Percentiles rank a stretch among this genome's conserved stretches.
phyloP scores from a whole-genome alignment of 1,284 basidiomycete genomes.

The Erythrobasidium hasegawianum region DNA sequence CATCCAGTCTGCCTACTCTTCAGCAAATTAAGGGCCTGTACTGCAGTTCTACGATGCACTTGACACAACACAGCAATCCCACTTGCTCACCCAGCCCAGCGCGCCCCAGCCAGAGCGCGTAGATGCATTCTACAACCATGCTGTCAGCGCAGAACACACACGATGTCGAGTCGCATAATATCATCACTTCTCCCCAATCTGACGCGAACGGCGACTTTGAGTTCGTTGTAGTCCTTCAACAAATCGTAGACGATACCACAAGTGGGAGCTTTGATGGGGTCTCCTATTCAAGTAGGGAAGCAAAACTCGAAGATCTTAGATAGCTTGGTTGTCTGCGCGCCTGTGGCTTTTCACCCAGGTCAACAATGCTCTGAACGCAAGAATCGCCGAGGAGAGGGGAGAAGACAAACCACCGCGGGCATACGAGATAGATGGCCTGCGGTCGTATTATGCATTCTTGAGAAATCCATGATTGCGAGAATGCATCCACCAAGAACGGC shows the following conservation, averaged over 20 bases:
- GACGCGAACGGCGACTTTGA: slow-evolving; percentile 61
- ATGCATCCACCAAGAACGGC: slow-evolving; percentile 52
- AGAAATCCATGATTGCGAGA: slow-evolving; percentile 58
- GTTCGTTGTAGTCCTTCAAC: slow-evolving; percentile 70
- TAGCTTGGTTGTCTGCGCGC: slow-evolving; percentile 71
- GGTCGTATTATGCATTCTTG: slow-evolving; percentile 49
- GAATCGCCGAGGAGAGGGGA: slow-evolving; percentile 45
- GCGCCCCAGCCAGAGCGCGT: slow-evolving; percentile 83
- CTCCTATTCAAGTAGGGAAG: too few species aligned
- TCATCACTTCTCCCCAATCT: slow-evolving; percentile 72
- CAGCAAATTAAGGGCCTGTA: slow-evolving; percentile 82
- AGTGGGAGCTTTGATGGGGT: too few species aligned
- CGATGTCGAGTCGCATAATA: slow-evolving; percentile 47
- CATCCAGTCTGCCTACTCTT: slow-evolving; percentile 59
- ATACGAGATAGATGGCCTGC: slow-evolving; percentile 46
- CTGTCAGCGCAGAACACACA: slow-evolving; percentile 65
- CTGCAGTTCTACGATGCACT: slow-evolving; percentile 81
- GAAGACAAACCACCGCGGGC: slow-evolving; percentile 42
- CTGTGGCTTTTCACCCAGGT: slow-evolving; percentile 62
- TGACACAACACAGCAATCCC: slow-evolving; percentile 60
- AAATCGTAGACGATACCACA: slow-evolving; percentile 82
- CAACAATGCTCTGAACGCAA: slow-evolving; percentile 47
- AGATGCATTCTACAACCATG: slow-evolving; percentile 78
- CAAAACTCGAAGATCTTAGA: slow-evolving; percentile 66
- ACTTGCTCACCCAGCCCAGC: slow-evolving; percentile 70